A percentile compares a stretch with the other conserved stretches of the same genome.
phyloP scores from a whole-genome alignment of 73 alveolate genomes.

The Diophrys sp. region DNA sequence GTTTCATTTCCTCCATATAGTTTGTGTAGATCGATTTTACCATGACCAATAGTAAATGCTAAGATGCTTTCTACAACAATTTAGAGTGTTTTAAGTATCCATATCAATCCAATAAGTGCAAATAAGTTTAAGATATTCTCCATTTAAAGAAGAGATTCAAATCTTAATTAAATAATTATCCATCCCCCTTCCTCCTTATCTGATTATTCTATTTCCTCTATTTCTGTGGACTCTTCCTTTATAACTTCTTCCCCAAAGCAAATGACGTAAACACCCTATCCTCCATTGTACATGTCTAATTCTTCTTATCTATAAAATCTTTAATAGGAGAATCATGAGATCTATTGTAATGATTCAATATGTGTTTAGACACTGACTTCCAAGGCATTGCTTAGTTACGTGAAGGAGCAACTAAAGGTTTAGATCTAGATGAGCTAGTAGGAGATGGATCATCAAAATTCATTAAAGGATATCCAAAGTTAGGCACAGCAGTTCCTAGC shows the following conservation, averaged over 20 bases:
- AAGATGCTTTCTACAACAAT: too few relatives aligned
- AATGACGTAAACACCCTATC: neutral
- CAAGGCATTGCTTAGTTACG: neutral
- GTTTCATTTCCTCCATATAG: conserved; percentile 7
- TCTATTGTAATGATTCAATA: neutral
- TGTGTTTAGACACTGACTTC: neutral
- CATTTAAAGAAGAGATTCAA: too few relatives aligned
- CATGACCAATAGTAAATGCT: too few relatives aligned
- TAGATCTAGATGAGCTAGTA: neutral
- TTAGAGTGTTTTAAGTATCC: too few relatives aligned
- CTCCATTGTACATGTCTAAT: neutral
- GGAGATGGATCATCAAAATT: neutral
- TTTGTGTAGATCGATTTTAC: too few relatives aligned
- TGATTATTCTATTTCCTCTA: neutral
- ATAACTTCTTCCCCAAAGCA: neutral
- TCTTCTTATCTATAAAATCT: neutral
- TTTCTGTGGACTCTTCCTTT: neutral
- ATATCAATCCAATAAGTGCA: too few relatives aligned
- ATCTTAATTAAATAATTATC: too few relatives aligned
- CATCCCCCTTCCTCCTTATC: too few relatives aligned
- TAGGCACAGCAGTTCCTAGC: neutral
- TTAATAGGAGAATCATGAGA: neutral
- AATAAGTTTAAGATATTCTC: too few relatives aligned
- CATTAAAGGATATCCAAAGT: neutral
- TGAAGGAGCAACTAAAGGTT: neutral